Base-by-base conservation (phyloP, 768 basidiomycete genomes). In the Pisolithus tinctorius region DNA sequence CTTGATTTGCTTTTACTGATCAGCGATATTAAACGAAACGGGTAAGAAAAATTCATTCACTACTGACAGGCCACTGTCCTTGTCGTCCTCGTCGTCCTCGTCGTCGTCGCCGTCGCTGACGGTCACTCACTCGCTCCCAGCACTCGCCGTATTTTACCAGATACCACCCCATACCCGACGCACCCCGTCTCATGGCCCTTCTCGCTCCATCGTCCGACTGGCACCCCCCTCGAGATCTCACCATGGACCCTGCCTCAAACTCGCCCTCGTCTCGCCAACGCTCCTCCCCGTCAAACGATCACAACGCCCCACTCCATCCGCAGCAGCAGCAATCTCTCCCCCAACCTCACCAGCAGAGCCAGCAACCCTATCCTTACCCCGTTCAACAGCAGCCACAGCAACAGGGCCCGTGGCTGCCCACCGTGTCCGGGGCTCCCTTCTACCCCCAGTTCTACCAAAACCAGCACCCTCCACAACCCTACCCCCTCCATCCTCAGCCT, bases 401-500 rank as follows among this genome's bases (percentile, higher is more conserved):
- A 63, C 84, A 84, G 68, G 79, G 80, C 44, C 71, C 75, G 57
- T 88, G 86, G 86, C 82, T 81, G 20, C 80, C 83, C 6, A 78
- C 81, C 34, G 78, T 83, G 50, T 65, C 80, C 17, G 80, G 82
- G 27, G 78, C 81, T 50, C 86, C 86, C 40, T 88, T 84, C 67
- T 88, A 88, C 66, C 86, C 87, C 51, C 78, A 82, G 29, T 87
- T 82, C 67, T 88, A 84, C 69, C 83, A 84, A 78, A 82, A 80
- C 65, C 79, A 77, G 49, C 81, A 79, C 53, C 80, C 78, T 58
- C 83, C 81, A 57, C 75, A 77, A 54, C 69, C 76, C 47, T 82
- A 79, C 66, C 74, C 75, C 38, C 58, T 73, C 17, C 75, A 74
- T 45, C 66, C 55, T 0, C 55, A 58, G 45, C 77, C 73, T 43